Evolutionary conservation across 441 rosid species (phyloP), one percentile per base, ranked within the genome.

Genomic region (Erysimum pusillum): DNA sequence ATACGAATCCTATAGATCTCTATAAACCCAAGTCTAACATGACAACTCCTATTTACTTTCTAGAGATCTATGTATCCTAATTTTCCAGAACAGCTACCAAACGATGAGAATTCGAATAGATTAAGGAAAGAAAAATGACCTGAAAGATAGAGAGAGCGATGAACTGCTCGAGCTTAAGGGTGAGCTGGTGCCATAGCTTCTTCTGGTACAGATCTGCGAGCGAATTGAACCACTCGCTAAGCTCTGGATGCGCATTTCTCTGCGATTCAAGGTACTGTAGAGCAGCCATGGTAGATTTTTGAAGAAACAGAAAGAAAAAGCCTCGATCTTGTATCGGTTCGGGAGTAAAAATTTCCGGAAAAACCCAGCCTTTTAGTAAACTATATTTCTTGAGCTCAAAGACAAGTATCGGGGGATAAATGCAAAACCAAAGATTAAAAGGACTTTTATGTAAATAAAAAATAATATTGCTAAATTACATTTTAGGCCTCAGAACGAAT

Each of bases 111-210:
- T 48, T 68, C 2, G 4, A 22, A 45, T 2, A 56, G 14, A 54
- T 28, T 39, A 15, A 12, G 53, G 36, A 6, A 42, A 42, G 32
- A n/a, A 41, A 2, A 39, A 0, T 42, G 7, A 63, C 99, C 99
- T 93, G 94, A 44, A 88, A 90, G 74, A 85, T 89, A 14, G 97
- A 76, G 71, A 84, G 95, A 53, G 98, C 79, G 56, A 93, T 88
- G 87, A 95, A 93, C 84, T 93, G 94, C 39, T 95, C 98, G 58
- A 95, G 98, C 92, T 95, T 95, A 69, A 90, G 83, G 80, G 98
- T 88, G 78, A 95, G 98, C 80, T 95, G 98, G 62, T 95, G 98
- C 99, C 99, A 95, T 15, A 95, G 99, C 89, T 93, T 95, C 85
- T 83, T 88, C 85, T 91, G 91, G 80, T 95, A 95, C 79, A 95